These are phyloP conservation scores for Cercospora sojina DNA, from an alignment of 2,329 filamentous ascomycete genomes.

Conservation along the genomic window DNA sequence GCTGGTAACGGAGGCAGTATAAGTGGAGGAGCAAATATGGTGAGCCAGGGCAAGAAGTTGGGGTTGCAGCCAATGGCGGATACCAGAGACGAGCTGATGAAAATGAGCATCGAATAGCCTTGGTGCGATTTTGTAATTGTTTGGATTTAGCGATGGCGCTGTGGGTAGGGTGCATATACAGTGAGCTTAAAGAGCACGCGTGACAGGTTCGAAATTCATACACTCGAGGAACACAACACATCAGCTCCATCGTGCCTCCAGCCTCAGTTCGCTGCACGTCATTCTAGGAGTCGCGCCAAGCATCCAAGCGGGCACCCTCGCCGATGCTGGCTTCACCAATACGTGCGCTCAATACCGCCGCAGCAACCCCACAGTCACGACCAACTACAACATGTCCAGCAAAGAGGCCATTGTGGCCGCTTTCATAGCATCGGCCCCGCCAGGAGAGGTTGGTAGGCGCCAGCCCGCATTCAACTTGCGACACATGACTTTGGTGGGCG, in stretches of 20 bases:
- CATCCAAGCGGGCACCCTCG: neutral
- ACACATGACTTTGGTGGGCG: constrained; percentile 24
- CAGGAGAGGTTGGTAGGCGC: constrained; percentile 75
- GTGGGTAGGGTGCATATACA: neutral
- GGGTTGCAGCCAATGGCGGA: constrained; percentile 92
- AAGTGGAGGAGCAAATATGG: constrained; percentile 16
- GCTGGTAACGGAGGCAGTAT: constrained; percentile 19
- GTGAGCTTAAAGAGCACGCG: neutral
- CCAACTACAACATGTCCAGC: constrained; percentile 29
- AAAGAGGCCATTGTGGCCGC: constrained; percentile 55
- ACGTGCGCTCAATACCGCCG: neutral
- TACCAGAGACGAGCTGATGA: constrained; percentile 92
- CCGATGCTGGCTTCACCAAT: neutral
- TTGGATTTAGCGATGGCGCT: constrained; percentile 1
- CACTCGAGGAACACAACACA: neutral
- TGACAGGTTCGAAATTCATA: neutral
- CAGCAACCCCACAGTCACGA: neutral
- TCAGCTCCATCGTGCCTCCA: no score
- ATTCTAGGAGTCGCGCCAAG: no score
- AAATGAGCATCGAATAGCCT: constrained; percentile 56
- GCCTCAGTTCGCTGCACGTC: neutral
- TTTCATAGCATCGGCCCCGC: constrained; percentile 91
- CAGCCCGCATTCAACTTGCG: constrained; percentile 18
- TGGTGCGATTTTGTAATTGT: neutral
- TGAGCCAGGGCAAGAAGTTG: constrained; percentile 55